A percentile compares a stretch with the other conserved stretches of the same genome.
These are phyloP conservation scores for Krasilnikovozyma curviuscula DNA, from an alignment of 768 basidiomycete genomes.

Conservation along the genomic window DNA sequence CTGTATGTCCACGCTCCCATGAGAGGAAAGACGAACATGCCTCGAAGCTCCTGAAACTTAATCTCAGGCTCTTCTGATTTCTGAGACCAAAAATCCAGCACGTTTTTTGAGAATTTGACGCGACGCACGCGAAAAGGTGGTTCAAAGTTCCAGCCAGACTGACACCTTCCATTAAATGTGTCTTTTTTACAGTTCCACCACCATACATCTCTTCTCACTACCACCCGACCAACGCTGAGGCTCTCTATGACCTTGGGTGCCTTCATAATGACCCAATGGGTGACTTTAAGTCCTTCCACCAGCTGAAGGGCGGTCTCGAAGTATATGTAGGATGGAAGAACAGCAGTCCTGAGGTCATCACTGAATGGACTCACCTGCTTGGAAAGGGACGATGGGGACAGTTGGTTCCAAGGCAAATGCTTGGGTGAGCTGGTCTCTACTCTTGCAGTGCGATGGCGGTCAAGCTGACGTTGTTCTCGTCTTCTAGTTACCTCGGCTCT, in stretches of 20 bases:
- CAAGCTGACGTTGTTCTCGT: conserved; percentile 18
- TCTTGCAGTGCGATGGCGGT: conserved; percentile 18
- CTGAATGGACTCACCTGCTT: conserved; percentile 13
- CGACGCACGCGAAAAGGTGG: too few relatives aligned
- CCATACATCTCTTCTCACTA: conserved; percentile 9
- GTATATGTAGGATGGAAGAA: conserved; percentile 20
- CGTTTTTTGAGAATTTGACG: too few relatives aligned
- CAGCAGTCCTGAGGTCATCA: conserved; percentile 16
- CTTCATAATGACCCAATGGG: conserved; percentile 22
- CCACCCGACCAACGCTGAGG: conserved; percentile 19
- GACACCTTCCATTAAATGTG: background rate
- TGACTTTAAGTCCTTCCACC: conserved; percentile 19
- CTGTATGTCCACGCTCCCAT: too few relatives aligned
- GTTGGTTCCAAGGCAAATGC: conserved; percentile 1
- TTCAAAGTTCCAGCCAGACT: background rate
- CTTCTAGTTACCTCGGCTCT: conserved; percentile 23
- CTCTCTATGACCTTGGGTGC: conserved; percentile 20
- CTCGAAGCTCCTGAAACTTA: too few relatives aligned
- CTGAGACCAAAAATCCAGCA: too few relatives aligned
- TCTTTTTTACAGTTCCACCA: background rate
- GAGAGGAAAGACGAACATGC: too few relatives aligned
- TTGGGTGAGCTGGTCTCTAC: conserved; percentile 6
- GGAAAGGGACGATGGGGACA: background rate
- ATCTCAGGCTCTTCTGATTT: too few relatives aligned
- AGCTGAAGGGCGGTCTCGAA: conserved; percentile 23